These are phyloP conservation scores for Polytrichum commune DNA, from an alignment of 225 moss, liverwort and hornwort genomes.

Conservation along the genomic window DNA sequence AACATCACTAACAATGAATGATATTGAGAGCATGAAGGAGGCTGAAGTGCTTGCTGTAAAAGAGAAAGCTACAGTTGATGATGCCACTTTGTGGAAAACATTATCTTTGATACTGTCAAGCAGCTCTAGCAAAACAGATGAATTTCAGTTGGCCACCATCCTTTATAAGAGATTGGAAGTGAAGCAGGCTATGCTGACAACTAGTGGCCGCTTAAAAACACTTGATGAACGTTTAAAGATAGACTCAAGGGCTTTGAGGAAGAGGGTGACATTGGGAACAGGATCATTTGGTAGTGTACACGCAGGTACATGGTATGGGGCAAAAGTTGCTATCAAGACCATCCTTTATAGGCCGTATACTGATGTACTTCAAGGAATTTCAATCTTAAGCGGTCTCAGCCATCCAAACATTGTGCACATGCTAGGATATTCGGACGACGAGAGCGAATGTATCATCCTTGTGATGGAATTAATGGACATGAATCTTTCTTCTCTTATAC, in stretches of 20 bases:
- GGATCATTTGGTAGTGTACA: neutral
- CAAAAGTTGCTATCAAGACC: conserved; percentile 8
- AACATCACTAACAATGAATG: neutral
- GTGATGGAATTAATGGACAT: conserved; percentile 5
- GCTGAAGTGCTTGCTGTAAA: neutral
- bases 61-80: neutral
- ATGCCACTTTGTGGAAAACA: neutral
- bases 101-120: neutral
- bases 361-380: neutral
- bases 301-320: neutral
- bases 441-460: neutral
- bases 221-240: neutral
- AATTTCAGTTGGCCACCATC: neutral
- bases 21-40: neutral
- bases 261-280: neutral
- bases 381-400: conserved; percentile 1
- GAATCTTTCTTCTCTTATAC: neutral
- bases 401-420: conserved; percentile 12
- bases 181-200: neutral
- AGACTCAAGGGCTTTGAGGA: neutral
- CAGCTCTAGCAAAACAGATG: neutral
- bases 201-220: neutral
- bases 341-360: too few relatives aligned
- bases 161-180: neutral
- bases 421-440: conserved; percentile 7